Evolutionary conservation across 1,284 basidiomycete genomes (phyloP), one percentile per base, ranked within the genome.

Genomic region (Moniliophthora roreri): DNA sequence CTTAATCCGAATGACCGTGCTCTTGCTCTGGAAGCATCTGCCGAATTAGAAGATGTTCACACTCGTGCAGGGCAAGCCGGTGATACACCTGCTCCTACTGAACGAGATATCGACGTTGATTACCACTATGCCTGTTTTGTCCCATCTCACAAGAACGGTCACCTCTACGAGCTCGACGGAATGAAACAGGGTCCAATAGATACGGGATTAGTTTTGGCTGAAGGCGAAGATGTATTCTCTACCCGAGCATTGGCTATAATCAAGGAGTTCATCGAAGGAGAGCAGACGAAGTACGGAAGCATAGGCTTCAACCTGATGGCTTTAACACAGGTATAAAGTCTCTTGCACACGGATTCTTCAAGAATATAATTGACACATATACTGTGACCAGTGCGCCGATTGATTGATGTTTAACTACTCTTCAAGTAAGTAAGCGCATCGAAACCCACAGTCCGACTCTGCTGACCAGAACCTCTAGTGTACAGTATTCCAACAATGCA

Each of bases 141-240:
- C 41, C 60, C 58, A n/a, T 69, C 69, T 9, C 60, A 60, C 16
- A 57, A 59, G 49, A 61, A 62, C 48, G 62, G 64, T 1, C 65
- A 62, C 16, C 54, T 73, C 7, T 73, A 66, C 50, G 67, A 70
- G 55, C 58, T 73, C 59, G 67, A 73, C 53, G 70, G 71, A 15
- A 58, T 54, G 23, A 64, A 63, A 41, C 69, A 69, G 39, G 71
- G 71, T 3, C 71, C 71, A 0, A 51, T 69, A 8, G 64, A 71
- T 45, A 66, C 62, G 28, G 66, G 65, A 6, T 52, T 59, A 7
- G 50, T 51, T 18, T 55, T 64, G n/a, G 48, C 49, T 3, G 56
- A 58, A 15, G 61, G 64, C 26, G 63, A 60, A 26, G 69, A 72
- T 48, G 56, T 69, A 46, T 51, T 72, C 37, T 52, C 58, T 39